Base-by-base conservation (phyloP, 176 grass and related monocot genomes). In the Otatea glauca region DNA sequence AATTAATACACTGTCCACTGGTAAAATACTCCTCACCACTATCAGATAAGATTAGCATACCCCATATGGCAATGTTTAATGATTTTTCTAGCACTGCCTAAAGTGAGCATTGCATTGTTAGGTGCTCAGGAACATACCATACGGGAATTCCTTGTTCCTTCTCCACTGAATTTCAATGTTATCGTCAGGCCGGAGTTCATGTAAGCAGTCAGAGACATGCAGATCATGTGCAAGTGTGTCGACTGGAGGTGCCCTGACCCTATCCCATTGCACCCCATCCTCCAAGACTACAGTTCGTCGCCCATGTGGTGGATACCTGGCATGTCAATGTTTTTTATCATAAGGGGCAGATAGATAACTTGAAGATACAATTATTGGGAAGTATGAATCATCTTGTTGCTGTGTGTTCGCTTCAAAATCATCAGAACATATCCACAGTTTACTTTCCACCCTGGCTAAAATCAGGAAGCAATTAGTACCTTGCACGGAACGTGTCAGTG, bases 81-180 rank as follows among this genome's bases (percentile, higher is more conserved):
- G 50, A 72, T 74, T 83, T 47, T 32, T 45, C 13, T 24, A 80
- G 20, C 74, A 61, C 51, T 78, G 45, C 72, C 59, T 27, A 84
- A 83, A 65, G 66, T 42, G 18, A 69, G 48, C 18, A 50, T 65
- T 86, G 55, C 82, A 15, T 78, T 86, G 88, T 73, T 90, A 67
- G 79, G 73, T 86, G 67, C 38, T 65, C 20, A 9, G 88, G 88
- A 90, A 79, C 88, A 85, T 90, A 99, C 96, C 96, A 81, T 99
- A 96, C 48, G 96, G 96, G 74, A 99, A 94, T 70, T 94, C 91
- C 53, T 90, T 96, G 91, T 94, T 94, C 88, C 87, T 99, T 85
- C 96, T 94, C 96, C 96, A 99, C 78, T 99, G 96, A 85, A 99
- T 99, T 74, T 99, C 96, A 65, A 99, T 88, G 78, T 96, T 86